Evolutionary conservation across 768 basidiomycete species (phyloP).

Genomic region (Suillus brevipes): DNA sequence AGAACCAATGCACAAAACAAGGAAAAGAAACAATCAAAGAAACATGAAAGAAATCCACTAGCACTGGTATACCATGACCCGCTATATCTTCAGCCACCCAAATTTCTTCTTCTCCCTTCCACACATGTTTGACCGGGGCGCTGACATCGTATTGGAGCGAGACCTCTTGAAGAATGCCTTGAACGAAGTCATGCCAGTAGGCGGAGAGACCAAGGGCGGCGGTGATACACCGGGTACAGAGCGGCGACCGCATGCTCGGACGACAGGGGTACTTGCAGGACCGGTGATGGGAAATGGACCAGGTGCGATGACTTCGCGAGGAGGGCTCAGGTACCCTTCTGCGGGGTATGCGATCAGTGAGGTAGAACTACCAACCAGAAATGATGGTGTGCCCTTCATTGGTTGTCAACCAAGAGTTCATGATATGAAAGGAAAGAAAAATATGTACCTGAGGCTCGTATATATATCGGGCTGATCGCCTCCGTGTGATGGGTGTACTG

Average conservation of each 20-base stretch:
- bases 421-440: neutral
- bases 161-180: constrained; percentile 31
- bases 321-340: constrained; percentile 30
- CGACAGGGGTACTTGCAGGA: constrained; percentile 11
- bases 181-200: constrained; percentile 21
- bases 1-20: neutral
- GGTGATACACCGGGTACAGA: constrained; percentile 22
- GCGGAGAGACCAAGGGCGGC: constrained; percentile 17
- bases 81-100: constrained; percentile 32
- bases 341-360: constrained; percentile 33
- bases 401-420: constrained; percentile 6
- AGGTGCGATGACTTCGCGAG: constrained; percentile 15
- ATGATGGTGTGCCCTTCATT: constrained; percentile 28
- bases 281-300: neutral
- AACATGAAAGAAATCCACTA: neutral
- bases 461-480: constrained; percentile 25
- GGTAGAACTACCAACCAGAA: constrained; percentile 32
- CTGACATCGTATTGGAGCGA: constrained; percentile 22
- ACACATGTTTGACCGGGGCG: constrained; percentile 14
- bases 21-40: neutral
- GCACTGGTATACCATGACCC: neutral
- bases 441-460: constrained; percentile 26
- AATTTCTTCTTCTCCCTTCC: constrained; percentile 31
- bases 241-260: constrained; percentile 14
- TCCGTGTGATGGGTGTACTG: neutral